Percentiles rank a stretch among this genome's conserved stretches.
These are phyloP conservation scores for Aspergillus egyptiacus DNA, from an alignment of 495 filamentous ascomycete species.

Conservation along the genomic window DNA sequence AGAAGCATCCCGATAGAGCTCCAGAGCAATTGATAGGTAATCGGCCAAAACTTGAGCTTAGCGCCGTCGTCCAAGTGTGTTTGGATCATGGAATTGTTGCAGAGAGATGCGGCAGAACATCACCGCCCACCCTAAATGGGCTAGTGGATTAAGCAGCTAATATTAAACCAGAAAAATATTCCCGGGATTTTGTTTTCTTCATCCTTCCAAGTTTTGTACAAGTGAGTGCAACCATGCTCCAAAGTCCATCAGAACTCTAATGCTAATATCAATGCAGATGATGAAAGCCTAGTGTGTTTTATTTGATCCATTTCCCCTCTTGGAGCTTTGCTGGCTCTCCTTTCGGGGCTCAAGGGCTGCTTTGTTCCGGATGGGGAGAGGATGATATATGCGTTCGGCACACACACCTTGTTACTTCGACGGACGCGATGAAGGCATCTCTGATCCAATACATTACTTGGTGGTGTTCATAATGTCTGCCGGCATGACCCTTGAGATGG, in stretches of 20 bases:
- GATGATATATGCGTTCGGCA: constrained; percentile 99
- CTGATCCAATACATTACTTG: constrained; percentile 59
- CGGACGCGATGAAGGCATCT: constrained; percentile 98
- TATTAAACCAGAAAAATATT: constrained; percentile 21
- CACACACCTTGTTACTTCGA: constrained; percentile 87
- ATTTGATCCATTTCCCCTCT: constrained; percentile 69
- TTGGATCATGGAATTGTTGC: background rate
- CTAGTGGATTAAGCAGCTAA: constrained; percentile 22
- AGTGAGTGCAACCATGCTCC: constrained; percentile 54
- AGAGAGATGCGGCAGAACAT: constrained; percentile 14
- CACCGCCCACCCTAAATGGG: constrained; percentile 21
- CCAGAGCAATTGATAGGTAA: background rate
- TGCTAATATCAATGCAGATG: constrained; percentile 64
- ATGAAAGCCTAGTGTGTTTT: constrained; percentile 98
- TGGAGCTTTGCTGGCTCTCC: constrained; percentile 73
- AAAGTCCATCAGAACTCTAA: background rate
- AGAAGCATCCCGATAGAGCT: constrained; percentile 17
- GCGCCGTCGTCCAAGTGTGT: background rate
- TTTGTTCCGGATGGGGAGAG: constrained; percentile 58
- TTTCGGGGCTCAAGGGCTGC: constrained; percentile 90
- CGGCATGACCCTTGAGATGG: constrained; percentile 17
- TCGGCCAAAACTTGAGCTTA: background rate
- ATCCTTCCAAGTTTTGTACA: constrained; percentile 99
- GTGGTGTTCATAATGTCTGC: constrained; percentile 27
- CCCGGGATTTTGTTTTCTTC: constrained; percentile 49